Evolutionary conservation across 306 rosid genomes (phyloP), one percentile per base, ranked within the genome.

Genomic region (Acacia melanoxylon): DNA sequence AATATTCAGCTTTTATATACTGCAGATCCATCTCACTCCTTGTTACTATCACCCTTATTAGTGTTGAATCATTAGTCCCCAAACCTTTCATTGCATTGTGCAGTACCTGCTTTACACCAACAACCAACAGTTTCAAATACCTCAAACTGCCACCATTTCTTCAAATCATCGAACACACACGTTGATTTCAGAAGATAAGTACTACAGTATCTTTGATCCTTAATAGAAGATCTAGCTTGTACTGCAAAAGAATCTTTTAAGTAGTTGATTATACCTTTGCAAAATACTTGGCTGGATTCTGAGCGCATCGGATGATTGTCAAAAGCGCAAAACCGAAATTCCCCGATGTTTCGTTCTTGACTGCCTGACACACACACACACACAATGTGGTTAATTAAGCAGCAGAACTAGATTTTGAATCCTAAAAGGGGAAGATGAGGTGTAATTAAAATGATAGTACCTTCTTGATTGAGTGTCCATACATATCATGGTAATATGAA

Each of bases 261-360:
- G 24, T 69, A 75, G 61, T 14, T 72, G 81, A 62, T 70, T 44
- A 77, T 88, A 94, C 98, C 98, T 89, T 89, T 1, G 97, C 91
- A n/a, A 94, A 94, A 79, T 83, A 91, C 82, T 67, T 84, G 8
- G 87, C 92, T 33, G 93, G 94, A 89, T 89, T 89, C 82, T 85
- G 88, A 37, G 96, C 83, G 45, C 94, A 89, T 72, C 45, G 89
- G 82, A 92, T 35, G 56, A 94, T 91, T 63, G 94, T 87, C 82
- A 85, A 14, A 72, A 94, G 97, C 54, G 91, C 97, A 45, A 72
- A 58, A 81, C 80, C 89, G 42, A 94, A 92, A 48, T 72, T 25
- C 58, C 97, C 98, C 0, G 94, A 90, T 8, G 97, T 91, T 86
- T 94, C 97, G 0, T 88, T 90, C 87, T 86, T 90, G n/a, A 92